Evolutionary conservation across 805 yeast genomes (phyloP), one percentile per base, ranked within the genome.

Genomic region (Myxozyma geophila): DNA sequence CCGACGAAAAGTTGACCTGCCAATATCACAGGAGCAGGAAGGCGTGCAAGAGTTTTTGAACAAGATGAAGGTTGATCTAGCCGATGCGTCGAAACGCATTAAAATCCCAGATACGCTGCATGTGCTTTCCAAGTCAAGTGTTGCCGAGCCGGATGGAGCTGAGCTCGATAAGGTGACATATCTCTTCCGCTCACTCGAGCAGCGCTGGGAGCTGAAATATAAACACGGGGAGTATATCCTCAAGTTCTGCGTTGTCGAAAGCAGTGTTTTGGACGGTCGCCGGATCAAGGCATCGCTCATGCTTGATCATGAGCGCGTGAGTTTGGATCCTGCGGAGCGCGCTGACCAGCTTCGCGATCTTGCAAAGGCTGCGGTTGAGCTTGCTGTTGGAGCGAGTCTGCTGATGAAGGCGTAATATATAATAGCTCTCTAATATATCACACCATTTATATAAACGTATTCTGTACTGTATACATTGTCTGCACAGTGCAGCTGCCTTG

Each of bases 261-360:
- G 62, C 41, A 66, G 68, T 15, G 60, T 49, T 5, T 52, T 64
- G 48, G 68, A 62, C 17, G 68, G 68, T 2, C 59, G 66, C 15
- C 57, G 68, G n/a, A 46, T 61, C 33, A 60, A 64, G 40, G 43
- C 50, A 5, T 7, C 63, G 33, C 7, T 59, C 23, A 47, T 33
- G 15, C 36, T 48, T 12, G 63, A 44, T 28, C 52, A 49, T 17
- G 46, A 37, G 39, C 41, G 36, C 10, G 59, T 37, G 40, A 40
- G 40, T 28, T 23, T n/a, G 21, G 54, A 46, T 13, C 8, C 8
- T 13, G 50, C 10, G 37, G 53, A 43, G 28, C 52, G 41, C 37
- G 57, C 23, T 23, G 51, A n/a, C 21, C 58, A 59, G 44, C 54
- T 61, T 15, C 43, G 41, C 13, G 58, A 57, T 19, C 56, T 61